Percentiles rank a stretch among this genome's conserved stretches.
These are phyloP conservation scores for Miscanthus lutarioriparius DNA, from an alignment of 176 grass and related monocot genomes.

Conservation along the genomic window DNA sequence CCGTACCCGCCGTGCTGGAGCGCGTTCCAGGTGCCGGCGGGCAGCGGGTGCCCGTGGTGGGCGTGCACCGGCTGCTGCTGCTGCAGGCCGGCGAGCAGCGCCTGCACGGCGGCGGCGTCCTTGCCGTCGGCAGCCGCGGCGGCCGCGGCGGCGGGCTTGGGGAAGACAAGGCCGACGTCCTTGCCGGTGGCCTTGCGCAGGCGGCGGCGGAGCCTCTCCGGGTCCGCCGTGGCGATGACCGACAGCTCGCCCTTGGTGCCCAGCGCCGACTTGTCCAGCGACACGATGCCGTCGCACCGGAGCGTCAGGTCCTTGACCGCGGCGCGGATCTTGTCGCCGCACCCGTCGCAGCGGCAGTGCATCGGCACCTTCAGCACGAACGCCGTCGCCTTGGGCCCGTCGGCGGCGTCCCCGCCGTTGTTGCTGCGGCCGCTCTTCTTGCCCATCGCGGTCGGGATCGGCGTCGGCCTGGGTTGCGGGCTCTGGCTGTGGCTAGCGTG, in stretches of 20 bases:
- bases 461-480: no score
- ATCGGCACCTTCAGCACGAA: constrained; percentile 43
- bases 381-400: neutral
- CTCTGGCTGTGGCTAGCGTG: no score
- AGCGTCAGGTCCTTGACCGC: constrained; percentile 16
- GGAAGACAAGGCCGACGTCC: constrained; percentile 27
- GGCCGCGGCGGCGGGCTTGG: neutral
- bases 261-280: constrained; percentile 21
- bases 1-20: neutral
- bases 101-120: neutral
- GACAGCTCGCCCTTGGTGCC: constrained; percentile 21
- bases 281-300: neutral
- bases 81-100: neutral
- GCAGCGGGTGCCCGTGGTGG: neutral
- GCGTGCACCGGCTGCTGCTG: neutral
- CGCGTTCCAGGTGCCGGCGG: neutral
- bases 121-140: no score
- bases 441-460: neutral
- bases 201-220: constrained; percentile 29
- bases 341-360: constrained; percentile 50
- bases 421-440: constrained; percentile 14
- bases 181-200: constrained; percentile 43
- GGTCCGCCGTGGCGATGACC: constrained; percentile 19
- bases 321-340: constrained; percentile 26
- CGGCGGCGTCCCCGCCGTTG: neutral